Base-by-base conservation (phyloP, 495 filamentous ascomycete species). In the Neurospora sp. region DNA sequence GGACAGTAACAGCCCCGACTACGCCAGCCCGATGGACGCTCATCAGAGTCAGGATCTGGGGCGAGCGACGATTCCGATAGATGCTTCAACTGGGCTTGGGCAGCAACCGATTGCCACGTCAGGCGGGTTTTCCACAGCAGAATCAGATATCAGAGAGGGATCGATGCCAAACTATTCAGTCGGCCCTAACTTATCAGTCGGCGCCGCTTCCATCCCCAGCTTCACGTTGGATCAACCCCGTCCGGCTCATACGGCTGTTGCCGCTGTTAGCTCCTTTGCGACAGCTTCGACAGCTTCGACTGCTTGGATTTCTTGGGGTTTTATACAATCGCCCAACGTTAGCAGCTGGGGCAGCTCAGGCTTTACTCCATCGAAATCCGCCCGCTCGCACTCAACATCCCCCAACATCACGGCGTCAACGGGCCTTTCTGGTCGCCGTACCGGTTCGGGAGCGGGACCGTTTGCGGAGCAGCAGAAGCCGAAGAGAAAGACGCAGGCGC, bases 401-500 rank as follows among this genome's bases (percentile, higher is more conserved):
- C 53, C 14, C 5, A 10, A 65, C 16, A 65, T 65, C 7, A 35
- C 53, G 7, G 12, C 6, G 22, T 16, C 27, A 8, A 65, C 27
- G 22, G 53, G 53, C 0, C 7, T 61, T 0, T 31, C 22, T 7
- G 53, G 53, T 0, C 10, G 5, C 2, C 4, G 14, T 5, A 31
- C 45, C n/a, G n/a, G 45, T 2, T 0, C 45, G n/a, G 44, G 14
- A 27, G 40, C 41, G 4, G 41, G 41, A 1, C 41, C 44, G 3
- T 53, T 44, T 27, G 40, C 44, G 41, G 35, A 72, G 71, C 38
- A 38, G 42, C 53, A 31, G 16, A 69, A 72, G 20, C 41, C 71
- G 0, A 79, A 75, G 41, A 71, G 75, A 44, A 83, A 81, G 78
- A 88, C 87, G 1, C 82, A 89, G 70, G 82, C 86, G 31, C 82